These are phyloP conservation scores for Urostyla sp. DNA, from an alignment of 73 alveolate species.

Conservation along the genomic window DNA sequence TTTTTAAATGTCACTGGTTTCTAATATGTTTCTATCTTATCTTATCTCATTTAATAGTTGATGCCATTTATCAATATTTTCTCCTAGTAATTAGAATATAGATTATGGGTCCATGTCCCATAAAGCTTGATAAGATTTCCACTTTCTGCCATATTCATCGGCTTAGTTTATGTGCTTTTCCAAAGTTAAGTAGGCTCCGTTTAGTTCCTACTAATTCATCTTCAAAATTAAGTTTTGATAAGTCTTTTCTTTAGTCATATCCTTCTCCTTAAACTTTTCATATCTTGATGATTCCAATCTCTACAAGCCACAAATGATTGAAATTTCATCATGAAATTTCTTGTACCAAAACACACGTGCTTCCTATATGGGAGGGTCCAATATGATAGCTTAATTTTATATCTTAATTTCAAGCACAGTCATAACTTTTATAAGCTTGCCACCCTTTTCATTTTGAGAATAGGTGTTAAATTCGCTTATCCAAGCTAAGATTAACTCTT, in stretches of 20 bases:
- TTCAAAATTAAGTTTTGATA: constrained; percentile 67
- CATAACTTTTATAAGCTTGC: constrained; percentile 64
- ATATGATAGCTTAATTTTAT: constrained; percentile 82
- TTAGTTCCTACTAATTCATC: constrained; percentile 72
- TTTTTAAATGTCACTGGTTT: constrained; percentile 89
- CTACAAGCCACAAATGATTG: constrained; percentile 75
- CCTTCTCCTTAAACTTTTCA: constrained; percentile 58
- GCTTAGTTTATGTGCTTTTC: constrained; percentile 78
- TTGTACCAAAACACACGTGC: constrained; percentile 97
- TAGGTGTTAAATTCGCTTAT: constrained; percentile 77
- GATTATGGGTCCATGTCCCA: constrained; percentile 98
- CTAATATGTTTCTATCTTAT: constrained; percentile 91
- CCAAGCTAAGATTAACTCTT: constrained; percentile 82
- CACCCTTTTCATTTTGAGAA: constrained; percentile 61
- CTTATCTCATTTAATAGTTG: constrained; percentile 93
- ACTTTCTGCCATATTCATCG: constrained; percentile 95
- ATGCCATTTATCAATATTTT: constrained; percentile 95
- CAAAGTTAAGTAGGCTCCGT: constrained; percentile 80
- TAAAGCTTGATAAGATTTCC: constrained; percentile 98
- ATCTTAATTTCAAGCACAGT: constrained; percentile 89
- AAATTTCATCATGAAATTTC: constrained; percentile 89
- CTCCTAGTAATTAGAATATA: constrained; percentile 90
- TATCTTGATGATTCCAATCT: constrained; percentile 68
- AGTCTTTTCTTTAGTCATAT: constrained; percentile 33
- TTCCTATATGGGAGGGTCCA: constrained; percentile 98